A percentile compares a stretch with the other conserved stretches of the same genome.
Evolutionary conservation across 78 protist species (phyloP).

Genomic region (Guillardia theta): DNA sequence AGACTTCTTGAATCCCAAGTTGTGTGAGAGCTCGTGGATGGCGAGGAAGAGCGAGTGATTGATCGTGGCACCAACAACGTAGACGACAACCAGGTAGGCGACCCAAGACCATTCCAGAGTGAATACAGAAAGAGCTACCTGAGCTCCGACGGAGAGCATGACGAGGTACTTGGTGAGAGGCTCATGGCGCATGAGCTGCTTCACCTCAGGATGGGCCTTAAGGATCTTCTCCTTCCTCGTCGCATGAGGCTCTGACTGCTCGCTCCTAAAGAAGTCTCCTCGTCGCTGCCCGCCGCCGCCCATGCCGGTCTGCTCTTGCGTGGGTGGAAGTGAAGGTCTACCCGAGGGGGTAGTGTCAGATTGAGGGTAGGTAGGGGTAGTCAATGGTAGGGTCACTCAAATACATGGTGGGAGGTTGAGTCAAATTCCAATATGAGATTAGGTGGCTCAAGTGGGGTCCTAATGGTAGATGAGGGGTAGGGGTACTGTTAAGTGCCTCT

Average conservation of each 20-base stretch:
- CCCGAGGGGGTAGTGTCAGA: no score
- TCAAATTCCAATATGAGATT: no score
- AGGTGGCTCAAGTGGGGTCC: no score
- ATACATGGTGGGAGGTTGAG: no score
- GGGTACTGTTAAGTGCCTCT: no score
- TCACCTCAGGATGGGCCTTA: not conserved
- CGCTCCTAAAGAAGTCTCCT: not conserved
- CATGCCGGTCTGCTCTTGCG: no score
- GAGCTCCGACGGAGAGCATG: not conserved
- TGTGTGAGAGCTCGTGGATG: constrained; percentile 77
- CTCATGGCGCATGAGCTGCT: constrained; percentile 10
- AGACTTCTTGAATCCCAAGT: constrained; percentile 41
- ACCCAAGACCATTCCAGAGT: constrained; percentile 44
- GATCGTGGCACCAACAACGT: constrained; percentile 68
- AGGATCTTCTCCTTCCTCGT: not conserved
- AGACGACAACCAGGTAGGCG: constrained; percentile 50
- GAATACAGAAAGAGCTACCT: not conserved
- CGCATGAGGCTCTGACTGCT: constrained; percentile 2
- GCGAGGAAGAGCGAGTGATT: constrained; percentile 71
- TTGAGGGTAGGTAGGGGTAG: no score
- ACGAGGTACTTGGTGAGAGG: not conserved
- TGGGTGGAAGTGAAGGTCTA: no score
- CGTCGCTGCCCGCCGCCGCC: not conserved
- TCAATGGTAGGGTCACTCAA: no score
- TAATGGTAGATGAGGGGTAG: no score